Base-by-base conservation (phyloP, 495 filamentous ascomycete species). In the Aspergillus wentii region DNA sequence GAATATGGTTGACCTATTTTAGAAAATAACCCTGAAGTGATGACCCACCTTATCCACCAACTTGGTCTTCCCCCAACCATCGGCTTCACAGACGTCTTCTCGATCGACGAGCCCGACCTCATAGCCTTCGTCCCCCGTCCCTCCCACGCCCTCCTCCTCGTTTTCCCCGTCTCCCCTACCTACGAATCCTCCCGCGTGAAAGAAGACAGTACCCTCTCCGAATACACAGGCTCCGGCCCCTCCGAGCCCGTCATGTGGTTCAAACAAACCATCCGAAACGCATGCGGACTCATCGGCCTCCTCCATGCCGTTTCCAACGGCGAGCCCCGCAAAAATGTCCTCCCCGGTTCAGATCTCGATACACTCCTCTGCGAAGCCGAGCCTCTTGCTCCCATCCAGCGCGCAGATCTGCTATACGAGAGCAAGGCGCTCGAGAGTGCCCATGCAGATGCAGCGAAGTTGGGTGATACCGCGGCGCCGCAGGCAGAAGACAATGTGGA, bases 201-300 rank as follows among this genome's bases (percentile, higher is more conserved):
- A 40, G 86, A 89, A 61, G 83, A 92, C 59, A 59, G 68, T 22
- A 42, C 51, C 3, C 62, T 75, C 20, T 47, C 62, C 10, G 69
- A 71, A 26, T 80, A 81, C 57, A 54, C 52, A 0, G 72, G 73
- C 38, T 55, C 44, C 14, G 78, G 77, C 1, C 57, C 71, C 33
- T 5, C 41, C 0, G 78, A 82, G 38, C 82, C 81, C 0, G 80
- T 86, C 3, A 72, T 89, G 34, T 95, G 89, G 89, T 95, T 87
- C 68, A 83, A 85, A 52, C 89, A 96, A 49, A 95, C 87, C 1
- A 96, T 96, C 56, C 72, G 79, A 33, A 79, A 95, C 58, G 83
- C 87, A 2, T 96, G 90, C 62, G 90, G 89, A 1, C 72, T 87
- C 32, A 89, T 92, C 61, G 88, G 82, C 0, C 64, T 94, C 3